These are phyloP conservation scores for Actinomortierella ambigua DNA, from an alignment of 371 early-diverging fungal species.

Conservation along the genomic window DNA sequence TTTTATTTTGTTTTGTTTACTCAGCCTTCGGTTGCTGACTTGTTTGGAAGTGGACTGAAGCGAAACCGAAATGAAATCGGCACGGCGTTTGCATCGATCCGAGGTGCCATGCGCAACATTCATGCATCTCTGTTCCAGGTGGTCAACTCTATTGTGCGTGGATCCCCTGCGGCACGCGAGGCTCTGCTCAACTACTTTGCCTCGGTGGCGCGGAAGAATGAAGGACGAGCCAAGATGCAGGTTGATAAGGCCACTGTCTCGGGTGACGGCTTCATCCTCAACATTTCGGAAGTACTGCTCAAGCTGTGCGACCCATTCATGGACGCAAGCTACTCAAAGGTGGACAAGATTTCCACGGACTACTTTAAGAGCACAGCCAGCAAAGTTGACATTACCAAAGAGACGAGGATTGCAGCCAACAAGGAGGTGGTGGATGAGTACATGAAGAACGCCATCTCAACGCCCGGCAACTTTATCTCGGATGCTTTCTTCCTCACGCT, in stretches of 20 bases:
- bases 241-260: slow-evolving; percentile 79
- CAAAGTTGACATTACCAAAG: slow-evolving; percentile 66
- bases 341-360: slow-evolving; percentile 37
- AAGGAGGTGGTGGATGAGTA: slow-evolving; percentile 73
- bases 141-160: slow-evolving; percentile 74
- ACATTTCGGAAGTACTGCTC: slow-evolving; percentile 70
- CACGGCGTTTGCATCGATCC: slow-evolving; percentile 67
- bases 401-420: slow-evolving; percentile 82
- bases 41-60: slow-evolving; percentile 64
- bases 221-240: slow-evolving; percentile 81
- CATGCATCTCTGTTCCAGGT: slow-evolving; percentile 69
- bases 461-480: slow-evolving; percentile 80
- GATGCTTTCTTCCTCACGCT: slow-evolving; percentile 87
- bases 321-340: slow-evolving; percentile 72
- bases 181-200: slow-evolving; percentile 68
- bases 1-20: slow-evolving; percentile 7
- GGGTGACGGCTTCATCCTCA: slow-evolving; percentile 89
- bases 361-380: slow-evolving; percentile 44
- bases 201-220: slow-evolving; percentile 67
- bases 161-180: slow-evolving; percentile 63
- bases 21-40: slow-evolving; percentile 64
- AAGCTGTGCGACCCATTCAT: slow-evolving; percentile 85
- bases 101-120: slow-evolving; percentile 66
- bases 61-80: slow-evolving; percentile 59
- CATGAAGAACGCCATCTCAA: slow-evolving; percentile 16